Base-by-base conservation (phyloP, 116 monocot genomes). In the Posidonia oceanica region DNA sequence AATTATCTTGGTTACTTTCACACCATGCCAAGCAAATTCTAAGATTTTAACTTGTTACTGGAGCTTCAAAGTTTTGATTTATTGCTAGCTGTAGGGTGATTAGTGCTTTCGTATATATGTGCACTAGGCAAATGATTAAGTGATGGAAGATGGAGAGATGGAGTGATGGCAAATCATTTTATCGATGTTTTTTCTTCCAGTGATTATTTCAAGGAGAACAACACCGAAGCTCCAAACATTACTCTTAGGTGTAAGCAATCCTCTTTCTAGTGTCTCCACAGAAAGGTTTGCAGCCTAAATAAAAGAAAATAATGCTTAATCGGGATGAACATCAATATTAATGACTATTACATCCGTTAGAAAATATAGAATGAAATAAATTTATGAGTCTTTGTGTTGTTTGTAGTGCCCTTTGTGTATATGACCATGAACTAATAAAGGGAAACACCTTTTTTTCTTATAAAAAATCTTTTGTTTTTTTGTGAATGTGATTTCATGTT, bases 151-250 rank as follows among this genome's bases (percentile, higher is more conserved):
- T n/a, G n/a, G n/a, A n/a, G n/a, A n/a, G n/a, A n/a, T n/a, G n/a
- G n/a, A n/a, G n/a, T n/a, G n/a, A n/a, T n/a, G n/a, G n/a, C n/a
- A n/a, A n/a, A n/a, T n/a, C n/a, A n/a, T n/a, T n/a, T n/a, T n/a
- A 41, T 89, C 87, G n/a, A 81, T 78, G 63, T 90, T 84, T 71
- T 76, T 87, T 69, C 90, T 75, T 23, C 94, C 85, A 14, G 90
- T 87, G 4, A 87, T 80, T 51, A 94, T 61, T 67, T 94, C 89
- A 7, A 94, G 83, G 2, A 94, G 83, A 51, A 94, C 78, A 21
- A 94, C 75, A 6, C 94, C 94, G 55, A 87, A 94, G 67, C 82
- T 83, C 79, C 83, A 94, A 8, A 89, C 89, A 36, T 89, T 94
- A 74, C 89, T 89, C 62, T 94, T 94, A 14, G 90, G 87, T 17